A percentile compares a stretch with the other conserved stretches of the same genome.
These are phyloP conservation scores for Pestalotiopsis sp. DNA, from an alignment of 2,329 filamentous ascomycete genomes.

Conservation along the genomic window DNA sequence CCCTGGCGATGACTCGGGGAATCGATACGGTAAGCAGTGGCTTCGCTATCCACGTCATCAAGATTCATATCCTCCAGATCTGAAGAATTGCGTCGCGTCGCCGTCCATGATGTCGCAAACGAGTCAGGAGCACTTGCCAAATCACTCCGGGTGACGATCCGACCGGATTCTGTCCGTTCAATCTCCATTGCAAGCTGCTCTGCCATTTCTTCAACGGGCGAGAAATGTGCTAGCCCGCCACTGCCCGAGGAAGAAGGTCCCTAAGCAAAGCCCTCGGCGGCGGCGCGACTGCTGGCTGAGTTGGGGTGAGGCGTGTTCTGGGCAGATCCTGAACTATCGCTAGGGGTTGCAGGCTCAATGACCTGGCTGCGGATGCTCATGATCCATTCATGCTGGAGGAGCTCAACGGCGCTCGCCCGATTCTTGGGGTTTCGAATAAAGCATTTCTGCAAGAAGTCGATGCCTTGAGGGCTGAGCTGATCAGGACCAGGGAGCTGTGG, in stretches of 20 bases:
- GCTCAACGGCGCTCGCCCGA: slow-evolving; percentile 80
- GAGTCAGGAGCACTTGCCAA: not conserved
- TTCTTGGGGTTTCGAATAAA: slow-evolving; percentile 83
- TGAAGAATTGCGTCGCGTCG: not conserved
- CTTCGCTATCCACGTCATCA: not conserved
- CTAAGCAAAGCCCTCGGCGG: slow-evolving; percentile 38
- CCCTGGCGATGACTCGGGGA: not conserved
- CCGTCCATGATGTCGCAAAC: not conserved
- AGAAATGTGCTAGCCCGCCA: not conserved
- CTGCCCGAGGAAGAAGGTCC: slow-evolving; percentile 12
- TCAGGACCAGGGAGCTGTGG: slow-evolving; percentile 81
- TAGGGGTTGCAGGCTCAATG: slow-evolving; percentile 65
- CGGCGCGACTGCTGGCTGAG: slow-evolving; percentile 29
- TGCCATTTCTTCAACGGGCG: slow-evolving; percentile 9
- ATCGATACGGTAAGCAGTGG: too few relatives aligned
- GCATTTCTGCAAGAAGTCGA: slow-evolving; percentile 87
- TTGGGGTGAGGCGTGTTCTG: slow-evolving; percentile 38
- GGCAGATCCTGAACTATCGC: slow-evolving; percentile 51
- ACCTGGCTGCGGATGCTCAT: slow-evolving; percentile 67
- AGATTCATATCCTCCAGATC: not conserved
- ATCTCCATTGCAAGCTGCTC: slow-evolving; percentile 11
- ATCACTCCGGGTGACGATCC: not conserved
- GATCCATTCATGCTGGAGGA: slow-evolving; percentile 94
- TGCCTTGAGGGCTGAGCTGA: slow-evolving; percentile 80
- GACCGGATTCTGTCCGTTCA: slow-evolving; percentile 12